Conservation (phyloP, 23 red algal genomes). For the Gracilariopsis chorda region DNA sequence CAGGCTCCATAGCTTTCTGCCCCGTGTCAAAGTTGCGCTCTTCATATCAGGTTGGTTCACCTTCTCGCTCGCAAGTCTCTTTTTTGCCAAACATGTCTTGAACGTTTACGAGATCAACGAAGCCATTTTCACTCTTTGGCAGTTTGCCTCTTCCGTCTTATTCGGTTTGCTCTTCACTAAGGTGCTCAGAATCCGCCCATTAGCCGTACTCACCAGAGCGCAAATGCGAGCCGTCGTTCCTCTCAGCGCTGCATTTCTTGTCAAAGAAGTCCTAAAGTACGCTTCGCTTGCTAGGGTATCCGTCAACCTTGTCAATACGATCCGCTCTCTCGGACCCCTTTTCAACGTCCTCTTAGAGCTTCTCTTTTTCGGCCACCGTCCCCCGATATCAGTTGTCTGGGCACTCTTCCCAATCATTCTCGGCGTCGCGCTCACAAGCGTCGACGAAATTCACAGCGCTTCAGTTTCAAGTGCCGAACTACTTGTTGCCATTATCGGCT, state of each 20-base stretch:
- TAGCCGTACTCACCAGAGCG: conserved; percentile 6
- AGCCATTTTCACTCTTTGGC: conserved; percentile 58
- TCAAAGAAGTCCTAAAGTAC: conserved; percentile 79
- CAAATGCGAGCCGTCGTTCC: conserved; percentile 56
- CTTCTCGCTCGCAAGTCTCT: conserved; percentile 51
- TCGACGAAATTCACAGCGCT: conserved; percentile 61
- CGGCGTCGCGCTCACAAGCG: conserved; percentile 47
- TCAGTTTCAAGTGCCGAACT: conserved; percentile 13
- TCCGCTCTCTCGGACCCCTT: conserved; percentile 52
- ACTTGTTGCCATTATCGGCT: conserved; percentile 24
- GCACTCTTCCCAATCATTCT: conserved; percentile 52
- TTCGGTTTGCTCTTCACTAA: conserved; percentile 50
- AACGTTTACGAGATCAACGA: conserved; percentile 21
- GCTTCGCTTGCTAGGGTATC: conserved; percentile 53
- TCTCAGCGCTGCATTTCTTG: conserved; percentile 55
- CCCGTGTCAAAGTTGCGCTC: conserved; percentile 25
- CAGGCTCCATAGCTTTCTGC: background rate
- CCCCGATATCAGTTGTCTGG: conserved; percentile 30
- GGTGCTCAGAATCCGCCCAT: conserved; percentile 10
- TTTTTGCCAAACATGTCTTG: conserved; percentile 50
- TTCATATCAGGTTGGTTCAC: conserved; percentile 54
- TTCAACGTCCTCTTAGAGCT: conserved; percentile 58
- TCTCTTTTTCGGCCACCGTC: conserved; percentile 40
- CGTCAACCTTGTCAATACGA: conserved; percentile 76
- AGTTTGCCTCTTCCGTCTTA: conserved; percentile 31